phyloP scores from a whole-genome alignment of 495 filamentous ascomycete species.

The Neurospora cerealis region DNA sequence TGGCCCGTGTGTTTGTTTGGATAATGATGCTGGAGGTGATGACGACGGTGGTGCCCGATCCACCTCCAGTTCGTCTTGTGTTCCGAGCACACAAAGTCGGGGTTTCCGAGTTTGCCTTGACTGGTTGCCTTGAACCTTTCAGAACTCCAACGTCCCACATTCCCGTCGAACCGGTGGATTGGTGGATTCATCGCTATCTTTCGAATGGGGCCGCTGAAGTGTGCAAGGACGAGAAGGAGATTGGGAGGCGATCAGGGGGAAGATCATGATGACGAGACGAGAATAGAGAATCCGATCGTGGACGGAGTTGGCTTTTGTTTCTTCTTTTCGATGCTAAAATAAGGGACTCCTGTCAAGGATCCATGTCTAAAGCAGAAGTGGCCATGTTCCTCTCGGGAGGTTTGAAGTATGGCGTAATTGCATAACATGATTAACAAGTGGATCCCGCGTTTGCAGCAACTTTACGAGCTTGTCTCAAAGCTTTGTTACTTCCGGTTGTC shows the following conservation, averaged over 20 bases:
- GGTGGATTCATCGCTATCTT: background rate
- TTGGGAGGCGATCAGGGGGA: background rate
- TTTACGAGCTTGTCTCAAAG: background rate
- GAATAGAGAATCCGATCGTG: background rate
- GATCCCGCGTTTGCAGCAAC: constrained; percentile 2
- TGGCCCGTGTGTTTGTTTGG: background rate
- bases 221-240: background rate
- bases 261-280: background rate
- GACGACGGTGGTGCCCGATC: background rate
- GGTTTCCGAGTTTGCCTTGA: background rate
- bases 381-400: background rate
- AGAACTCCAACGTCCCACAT: background rate
- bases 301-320: background rate
- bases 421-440: background rate
- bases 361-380: background rate
- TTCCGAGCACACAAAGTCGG: background rate
- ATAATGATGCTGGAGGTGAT: background rate
- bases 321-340: background rate
- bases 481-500: background rate
- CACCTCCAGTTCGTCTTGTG: background rate
- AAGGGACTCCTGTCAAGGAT: background rate
- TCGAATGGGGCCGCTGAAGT: background rate
- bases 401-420: constrained; percentile 1
- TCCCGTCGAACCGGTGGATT: background rate
- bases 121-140: background rate